Evolutionary conservation across 306 rosid genomes (phyloP).

Genomic region (Mimosa bimucronata): DNA sequence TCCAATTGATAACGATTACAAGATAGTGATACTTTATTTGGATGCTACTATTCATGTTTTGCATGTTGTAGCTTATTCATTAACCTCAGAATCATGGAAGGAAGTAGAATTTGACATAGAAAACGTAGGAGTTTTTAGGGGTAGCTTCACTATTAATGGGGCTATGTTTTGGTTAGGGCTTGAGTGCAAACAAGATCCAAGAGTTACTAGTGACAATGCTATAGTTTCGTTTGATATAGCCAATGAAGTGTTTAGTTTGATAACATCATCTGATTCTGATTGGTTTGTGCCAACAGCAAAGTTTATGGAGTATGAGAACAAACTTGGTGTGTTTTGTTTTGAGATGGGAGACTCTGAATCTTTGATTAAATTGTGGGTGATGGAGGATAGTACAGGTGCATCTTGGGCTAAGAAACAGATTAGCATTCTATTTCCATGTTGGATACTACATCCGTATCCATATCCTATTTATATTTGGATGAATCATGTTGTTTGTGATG

Average conservation of each 20-base stretch:
- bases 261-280: not conserved
- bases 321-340: not conserved
- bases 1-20: not conserved
- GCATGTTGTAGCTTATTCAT: not conserved
- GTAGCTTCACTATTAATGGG: too few species aligned
- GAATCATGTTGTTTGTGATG: too few species aligned
- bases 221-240: slow-evolving; percentile 17
- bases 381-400: too few species aligned
- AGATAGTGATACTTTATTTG: not conserved
- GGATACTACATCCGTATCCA: too few species aligned
- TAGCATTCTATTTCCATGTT: not conserved
- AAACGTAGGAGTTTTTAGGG: too few species aligned
- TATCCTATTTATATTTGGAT: too few species aligned
- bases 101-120: not conserved
- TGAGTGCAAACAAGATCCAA: too few species aligned
- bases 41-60: too few species aligned
- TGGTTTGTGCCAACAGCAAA: not conserved
- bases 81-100: not conserved
- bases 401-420: too few species aligned
- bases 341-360: too few species aligned
- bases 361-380: not conserved
- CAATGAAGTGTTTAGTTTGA: not conserved
- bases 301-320: not conserved
- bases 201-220: too few species aligned
- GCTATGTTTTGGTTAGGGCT: too few species aligned